phyloP scores from a whole-genome alignment of 192 early-diverging fungal genomes.

The Pecoramyces ruminantium region DNA sequence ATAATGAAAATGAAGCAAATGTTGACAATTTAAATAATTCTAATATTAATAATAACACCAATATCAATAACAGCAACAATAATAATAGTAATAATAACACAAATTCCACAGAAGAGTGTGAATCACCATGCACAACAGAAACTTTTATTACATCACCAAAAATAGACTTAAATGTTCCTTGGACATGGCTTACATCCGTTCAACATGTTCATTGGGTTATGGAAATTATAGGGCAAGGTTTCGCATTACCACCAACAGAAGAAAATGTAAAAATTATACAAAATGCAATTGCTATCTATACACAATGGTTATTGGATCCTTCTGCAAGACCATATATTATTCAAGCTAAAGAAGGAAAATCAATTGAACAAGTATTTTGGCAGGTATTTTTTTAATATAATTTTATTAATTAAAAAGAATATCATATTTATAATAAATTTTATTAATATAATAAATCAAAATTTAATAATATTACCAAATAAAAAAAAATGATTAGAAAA shows the following conservation, averaged over 20 bases:
- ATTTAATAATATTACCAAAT: background rate
- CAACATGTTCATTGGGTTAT: conserved; percentile 70
- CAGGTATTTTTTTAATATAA: conserved; percentile 28
- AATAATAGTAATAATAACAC: background rate
- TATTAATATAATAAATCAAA: no score
- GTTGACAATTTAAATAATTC: no score
- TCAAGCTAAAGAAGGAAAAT: conserved; percentile 9
- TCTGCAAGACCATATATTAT: conserved; percentile 39
- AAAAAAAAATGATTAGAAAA: conserved; percentile 21
- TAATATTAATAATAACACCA: no score
- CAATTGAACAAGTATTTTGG: conserved; percentile 50
- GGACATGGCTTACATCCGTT: conserved; percentile 39
- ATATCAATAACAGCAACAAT: no score
- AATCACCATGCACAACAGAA: background rate
- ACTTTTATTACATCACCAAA: background rate
- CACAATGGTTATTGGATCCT: conserved; percentile 56
- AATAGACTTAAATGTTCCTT: conserved; percentile 7
- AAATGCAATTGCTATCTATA: conserved; percentile 50
- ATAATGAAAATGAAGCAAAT: no score
- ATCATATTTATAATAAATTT: no score
- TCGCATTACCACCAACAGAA: conserved; percentile 39
- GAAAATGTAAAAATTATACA: conserved; percentile 53
- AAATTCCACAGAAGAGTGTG: background rate
- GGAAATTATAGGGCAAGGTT: conserved; percentile 73
- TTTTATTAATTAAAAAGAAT: no score